Evolutionary conservation across 1,284 basidiomycete genomes (phyloP).

Genomic region (Schizopora paradoxa): DNA sequence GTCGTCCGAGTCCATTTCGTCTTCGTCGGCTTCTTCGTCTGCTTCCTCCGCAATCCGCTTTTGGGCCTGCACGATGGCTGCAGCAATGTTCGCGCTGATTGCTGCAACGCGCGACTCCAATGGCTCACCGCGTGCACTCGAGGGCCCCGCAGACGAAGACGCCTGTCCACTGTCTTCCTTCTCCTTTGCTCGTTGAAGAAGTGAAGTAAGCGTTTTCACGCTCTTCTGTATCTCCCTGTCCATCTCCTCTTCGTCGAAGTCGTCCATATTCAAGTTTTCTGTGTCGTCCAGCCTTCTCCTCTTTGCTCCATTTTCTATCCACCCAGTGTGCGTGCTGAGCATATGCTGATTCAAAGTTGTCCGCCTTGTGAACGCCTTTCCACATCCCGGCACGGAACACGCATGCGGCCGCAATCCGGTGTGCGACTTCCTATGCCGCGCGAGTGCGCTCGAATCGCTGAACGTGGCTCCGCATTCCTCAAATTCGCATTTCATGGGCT

Average conservation of each 20-base stretch:
- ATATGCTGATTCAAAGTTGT: slow-evolving; percentile 78
- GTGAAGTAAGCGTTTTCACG: slow-evolving; percentile 62
- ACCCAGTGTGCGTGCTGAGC: slow-evolving; percentile 76
- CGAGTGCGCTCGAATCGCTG: slow-evolving; percentile 83
- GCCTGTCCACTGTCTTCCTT: no score
- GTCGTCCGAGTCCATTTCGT: slow-evolving; percentile 29
- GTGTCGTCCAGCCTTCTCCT: slow-evolving; percentile 49
- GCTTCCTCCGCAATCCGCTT: slow-evolving; percentile 32
- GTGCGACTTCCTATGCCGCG: slow-evolving; percentile 83
- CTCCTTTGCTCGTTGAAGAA: slow-evolving; percentile 48
- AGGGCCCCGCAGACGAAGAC: background rate
- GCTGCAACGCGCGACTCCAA: slow-evolving; percentile 59
- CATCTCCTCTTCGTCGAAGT: slow-evolving; percentile 37
- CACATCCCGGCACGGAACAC: slow-evolving; percentile 72
- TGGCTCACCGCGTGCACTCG: slow-evolving; percentile 32
- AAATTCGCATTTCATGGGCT: slow-evolving; percentile 83
- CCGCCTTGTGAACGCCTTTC: slow-evolving; percentile 79
- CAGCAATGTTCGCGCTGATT: slow-evolving; percentile 69
- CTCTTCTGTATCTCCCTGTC: slow-evolving; percentile 57
- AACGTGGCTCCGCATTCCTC: slow-evolving; percentile 80
- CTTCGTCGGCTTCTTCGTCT: slow-evolving; percentile 19
- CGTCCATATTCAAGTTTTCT: slow-evolving; percentile 44
- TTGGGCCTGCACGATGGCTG: slow-evolving; percentile 56
- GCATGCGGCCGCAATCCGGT: slow-evolving; percentile 80
- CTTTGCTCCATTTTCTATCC: slow-evolving; percentile 71